phyloP scores from a whole-genome alignment of 192 early-diverging fungal species.

The Chytriomyces sp. region DNA sequence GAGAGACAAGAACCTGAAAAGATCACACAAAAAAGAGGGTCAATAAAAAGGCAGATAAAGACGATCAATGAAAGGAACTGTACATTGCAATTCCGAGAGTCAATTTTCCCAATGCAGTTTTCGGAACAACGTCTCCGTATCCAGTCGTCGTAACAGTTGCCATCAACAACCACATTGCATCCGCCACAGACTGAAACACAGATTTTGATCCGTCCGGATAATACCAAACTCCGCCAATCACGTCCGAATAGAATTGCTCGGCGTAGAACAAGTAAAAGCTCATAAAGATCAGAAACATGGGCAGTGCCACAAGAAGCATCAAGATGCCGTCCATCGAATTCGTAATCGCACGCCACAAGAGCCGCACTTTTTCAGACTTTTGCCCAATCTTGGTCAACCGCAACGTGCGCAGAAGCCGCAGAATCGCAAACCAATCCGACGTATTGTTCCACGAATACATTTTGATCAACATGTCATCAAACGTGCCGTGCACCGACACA shows the following conservation, averaged over 20 bases:
- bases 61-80: no score
- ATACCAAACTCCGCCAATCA: conserved; percentile 31
- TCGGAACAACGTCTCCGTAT: conserved; percentile 38
- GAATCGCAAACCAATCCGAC: neutral
- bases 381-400: conserved; percentile 35
- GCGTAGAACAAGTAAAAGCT: conserved; percentile 23
- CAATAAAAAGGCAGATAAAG: no score
- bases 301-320: neutral
- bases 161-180: neutral
- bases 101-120: conserved; percentile 33
- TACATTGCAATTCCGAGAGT: neutral
- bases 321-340: conserved; percentile 30
- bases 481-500: neutral
- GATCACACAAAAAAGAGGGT: neutral
- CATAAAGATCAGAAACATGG: conserved; percentile 29
- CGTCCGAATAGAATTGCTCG: neutral
- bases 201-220: conserved; percentile 3
- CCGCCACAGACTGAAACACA: conserved; percentile 30
- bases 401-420: conserved; percentile 19
- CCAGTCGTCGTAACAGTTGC: conserved; percentile 11
- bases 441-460: conserved; percentile 13
- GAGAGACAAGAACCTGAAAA: conserved; percentile 28
- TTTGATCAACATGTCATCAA: neutral
- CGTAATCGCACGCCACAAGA: conserved; percentile 22
- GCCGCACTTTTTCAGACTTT: conserved; percentile 27